These are phyloP conservation scores for Lodderomyces parapsilosis DNA, from an alignment of 1,139 yeast genomes.

Conservation along the genomic window DNA sequence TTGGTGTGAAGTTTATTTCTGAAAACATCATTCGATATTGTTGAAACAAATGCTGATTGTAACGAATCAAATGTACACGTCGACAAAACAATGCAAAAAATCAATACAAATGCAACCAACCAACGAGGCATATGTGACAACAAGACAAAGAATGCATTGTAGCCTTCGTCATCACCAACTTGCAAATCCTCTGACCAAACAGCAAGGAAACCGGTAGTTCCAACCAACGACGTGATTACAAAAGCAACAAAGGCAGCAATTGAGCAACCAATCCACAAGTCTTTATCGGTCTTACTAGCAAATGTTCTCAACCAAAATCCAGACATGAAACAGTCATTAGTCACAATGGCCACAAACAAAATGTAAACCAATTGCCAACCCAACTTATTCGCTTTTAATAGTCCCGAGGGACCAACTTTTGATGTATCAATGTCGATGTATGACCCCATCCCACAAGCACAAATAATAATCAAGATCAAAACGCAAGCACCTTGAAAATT, in stretches of 20 bases:
- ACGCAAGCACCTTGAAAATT: slow-evolving; percentile 82
- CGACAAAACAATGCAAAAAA: slow-evolving; percentile 69
- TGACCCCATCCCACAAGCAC: slow-evolving; percentile 79
- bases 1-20: slow-evolving; percentile 70
- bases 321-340: slow-evolving; percentile 86
- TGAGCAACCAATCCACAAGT: slow-evolving; percentile 70
- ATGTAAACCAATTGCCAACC: slow-evolving; percentile 93
- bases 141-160: slow-evolving; percentile 68
- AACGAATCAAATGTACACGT: slow-evolving; percentile 89
- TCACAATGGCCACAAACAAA: slow-evolving; percentile 78
- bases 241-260: slow-evolving; percentile 71
- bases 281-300: slow-evolving; percentile 78
- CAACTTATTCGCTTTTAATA: slow-evolving; percentile 60
- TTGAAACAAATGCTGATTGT: slow-evolving; percentile 86
- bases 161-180: slow-evolving; percentile 59
- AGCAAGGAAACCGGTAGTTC: slow-evolving; percentile 82
- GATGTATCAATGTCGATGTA: slow-evolving; percentile 68
- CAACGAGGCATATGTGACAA: slow-evolving; percentile 78
- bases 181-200: slow-evolving; percentile 82
- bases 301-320: slow-evolving; percentile 95
- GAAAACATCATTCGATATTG: slow-evolving; percentile 85
- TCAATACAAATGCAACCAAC: slow-evolving; percentile 81
- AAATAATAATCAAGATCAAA: slow-evolving; percentile 62
- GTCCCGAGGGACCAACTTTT: slow-evolving; percentile 61
- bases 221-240: slow-evolving; percentile 66